Base-by-base conservation (phyloP, 2,329 filamentous ascomycete genomes). In the Tolypocladium inflatum region DNA sequence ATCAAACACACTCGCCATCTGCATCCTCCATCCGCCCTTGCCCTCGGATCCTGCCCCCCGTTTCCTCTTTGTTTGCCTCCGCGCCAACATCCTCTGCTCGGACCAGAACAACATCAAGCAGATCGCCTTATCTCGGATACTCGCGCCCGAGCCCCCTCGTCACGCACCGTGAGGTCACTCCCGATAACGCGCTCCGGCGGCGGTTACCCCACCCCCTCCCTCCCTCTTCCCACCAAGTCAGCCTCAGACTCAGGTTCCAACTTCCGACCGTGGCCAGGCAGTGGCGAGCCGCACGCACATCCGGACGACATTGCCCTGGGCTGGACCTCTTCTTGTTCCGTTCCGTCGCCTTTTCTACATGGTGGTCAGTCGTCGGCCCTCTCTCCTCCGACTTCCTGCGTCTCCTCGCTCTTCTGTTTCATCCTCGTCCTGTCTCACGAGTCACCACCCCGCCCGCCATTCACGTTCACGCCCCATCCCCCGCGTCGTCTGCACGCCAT, bases 341-440 rank as follows among this genome's bases (percentile, higher is more conserved):
- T 23, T 45, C 15, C 51, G n/a, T 42, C 41, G 11, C 42, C 33
- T 52, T 26, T 57, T 60, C 61, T 64, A 62, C 58, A 63, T 64
- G 61, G 59, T 65, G 61, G 62, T 63, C 41, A 63, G 63, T 62
- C 30, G 41, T 45, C 39, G 39, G 23, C 45, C 50, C 39, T 60
- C 57, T 33, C 60, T 23, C 43, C 33, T 58, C 50, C 30, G 26
- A 35, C 30, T 21, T 56, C 19, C 43, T 48, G 39, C 50, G 13
- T 56, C 35, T 38, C 51, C 37, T 56, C 55, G 23, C 41, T 38
- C 50, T 50, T 42, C 54, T 37, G 58, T 54, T 52, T 57, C 57
- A 50, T 61, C 59, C 55, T 41, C 57, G 39, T 53, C 61, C 55
- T 55, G 39, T 61, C 54, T 61, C 41, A n/a, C n/a, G n/a, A n/a